Evolutionary conservation across 1,139 yeast genomes (phyloP).

Genomic region (Taiozyma onychis): DNA sequence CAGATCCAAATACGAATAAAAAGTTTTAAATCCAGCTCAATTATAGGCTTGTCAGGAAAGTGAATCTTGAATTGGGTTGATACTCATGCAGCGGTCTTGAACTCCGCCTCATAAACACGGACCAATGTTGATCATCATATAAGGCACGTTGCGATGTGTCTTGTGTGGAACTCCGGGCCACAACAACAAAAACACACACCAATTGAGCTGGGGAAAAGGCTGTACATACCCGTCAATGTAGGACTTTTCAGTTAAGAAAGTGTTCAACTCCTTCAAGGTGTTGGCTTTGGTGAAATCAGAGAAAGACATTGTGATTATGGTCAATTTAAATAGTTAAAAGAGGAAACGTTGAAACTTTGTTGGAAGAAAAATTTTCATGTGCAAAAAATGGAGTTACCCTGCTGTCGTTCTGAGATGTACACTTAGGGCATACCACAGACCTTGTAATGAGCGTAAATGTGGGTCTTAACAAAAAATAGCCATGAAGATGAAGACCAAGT

Average conservation of each 20-base stretch:
- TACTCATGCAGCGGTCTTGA: conserved; percentile 94
- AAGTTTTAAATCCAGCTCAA: not conserved
- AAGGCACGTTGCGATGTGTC: not conserved
- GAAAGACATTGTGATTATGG: conserved; percentile 49
- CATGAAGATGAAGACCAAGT: not conserved
- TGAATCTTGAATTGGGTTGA: conserved; percentile 39
- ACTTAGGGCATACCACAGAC: not conserved
- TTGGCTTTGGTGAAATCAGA: conserved; percentile 76
- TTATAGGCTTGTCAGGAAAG: conserved; percentile 26
- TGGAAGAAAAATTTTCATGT: conserved; percentile 1
- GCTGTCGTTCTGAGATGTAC: conserved; percentile 3
- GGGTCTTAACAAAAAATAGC: not conserved
- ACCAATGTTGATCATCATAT: conserved; percentile 78
- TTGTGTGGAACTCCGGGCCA: not conserved
- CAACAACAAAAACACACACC: not conserved
- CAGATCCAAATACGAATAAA: not conserved
- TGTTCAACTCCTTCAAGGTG: conserved; percentile 81
- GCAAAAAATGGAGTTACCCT: not conserved
- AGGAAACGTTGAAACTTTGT: not conserved
- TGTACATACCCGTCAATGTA: conserved; percentile 87
- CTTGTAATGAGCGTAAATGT: not conserved
- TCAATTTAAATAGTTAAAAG: not conserved
- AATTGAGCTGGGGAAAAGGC: conserved; percentile 2
- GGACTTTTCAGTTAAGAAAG: conserved; percentile 84
- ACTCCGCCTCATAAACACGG: conserved; percentile 95